Conservation (phyloP, 768 basidiomycete genomes). For the Amanita pallidorosea region DNA sequence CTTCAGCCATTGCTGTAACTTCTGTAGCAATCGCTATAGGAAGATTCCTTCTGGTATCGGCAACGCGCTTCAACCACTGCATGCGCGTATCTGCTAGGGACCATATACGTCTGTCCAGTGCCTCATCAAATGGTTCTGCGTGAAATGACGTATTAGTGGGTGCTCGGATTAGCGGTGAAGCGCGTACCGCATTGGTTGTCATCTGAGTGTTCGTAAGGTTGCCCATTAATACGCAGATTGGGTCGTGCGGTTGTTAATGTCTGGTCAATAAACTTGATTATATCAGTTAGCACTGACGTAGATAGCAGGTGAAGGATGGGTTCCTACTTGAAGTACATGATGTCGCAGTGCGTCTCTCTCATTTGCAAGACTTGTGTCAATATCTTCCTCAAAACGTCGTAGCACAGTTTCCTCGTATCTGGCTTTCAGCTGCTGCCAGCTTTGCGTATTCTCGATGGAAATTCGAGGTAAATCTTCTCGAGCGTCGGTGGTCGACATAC, state of each 20-base stretch:
- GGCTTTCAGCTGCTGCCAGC: constrained; percentile 53
- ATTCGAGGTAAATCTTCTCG: constrained; percentile 38
- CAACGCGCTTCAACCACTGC: constrained; percentile 65
- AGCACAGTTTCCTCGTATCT: constrained; percentile 40
- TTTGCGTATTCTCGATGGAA: constrained; percentile 52
- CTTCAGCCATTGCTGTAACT: constrained; percentile 19
- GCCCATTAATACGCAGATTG: constrained; percentile 75
- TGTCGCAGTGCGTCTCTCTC: constrained; percentile 38
- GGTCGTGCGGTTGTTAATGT: constrained; percentile 53
- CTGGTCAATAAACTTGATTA: constrained; percentile 44
- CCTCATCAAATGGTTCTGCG: constrained; percentile 76
- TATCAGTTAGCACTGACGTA: constrained; percentile 2
- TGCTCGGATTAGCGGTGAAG: neutral
- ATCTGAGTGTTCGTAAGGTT: constrained; percentile 57
- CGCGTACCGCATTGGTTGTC: constrained; percentile 40
- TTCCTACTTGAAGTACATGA: constrained; percentile 38
- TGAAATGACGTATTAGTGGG: constrained; percentile 16
- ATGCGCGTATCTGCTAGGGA: constrained; percentile 65
- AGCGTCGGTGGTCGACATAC: constrained; percentile 19
- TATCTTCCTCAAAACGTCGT: constrained; percentile 33
- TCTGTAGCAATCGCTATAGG: constrained; percentile 42
- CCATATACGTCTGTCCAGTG: constrained; percentile 75
- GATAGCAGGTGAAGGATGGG: neutral
- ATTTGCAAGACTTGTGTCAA: constrained; percentile 24
- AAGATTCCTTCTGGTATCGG: constrained; percentile 50